phyloP scores from a whole-genome alignment of 441 rosid species.

The Brassica hybrid region DNA sequence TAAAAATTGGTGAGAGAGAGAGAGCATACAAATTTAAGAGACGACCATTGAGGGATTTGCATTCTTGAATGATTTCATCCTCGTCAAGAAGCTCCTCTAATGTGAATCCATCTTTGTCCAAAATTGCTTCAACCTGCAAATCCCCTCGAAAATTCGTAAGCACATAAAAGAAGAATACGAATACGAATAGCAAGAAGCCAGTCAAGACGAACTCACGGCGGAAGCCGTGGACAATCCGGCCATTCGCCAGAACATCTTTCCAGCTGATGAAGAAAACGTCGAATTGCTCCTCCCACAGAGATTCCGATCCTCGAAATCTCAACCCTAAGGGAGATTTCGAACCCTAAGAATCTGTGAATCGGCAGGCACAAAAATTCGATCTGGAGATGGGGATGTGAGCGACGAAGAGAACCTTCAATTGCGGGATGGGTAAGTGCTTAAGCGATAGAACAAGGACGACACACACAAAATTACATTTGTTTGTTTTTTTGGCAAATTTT shows the following conservation, averaged over 20 bases:
- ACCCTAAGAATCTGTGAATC: constrained; percentile 17
- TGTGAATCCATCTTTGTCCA: constrained; percentile 87
- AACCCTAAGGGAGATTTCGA: constrained; percentile 44
- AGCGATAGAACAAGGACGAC: no score
- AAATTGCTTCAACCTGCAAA: constrained; percentile 87
- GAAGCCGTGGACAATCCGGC: constrained; percentile 92
- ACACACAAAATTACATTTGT: background rate
- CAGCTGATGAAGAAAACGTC: constrained; percentile 23
- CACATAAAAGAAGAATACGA: constrained; percentile 3
- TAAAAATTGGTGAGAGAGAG: background rate
- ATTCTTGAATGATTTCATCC: constrained; percentile 97
- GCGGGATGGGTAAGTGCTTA: no score
- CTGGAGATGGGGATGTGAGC: constrained; percentile 32
- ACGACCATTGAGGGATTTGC: constrained; percentile 90
- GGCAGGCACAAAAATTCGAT: constrained; percentile 5
- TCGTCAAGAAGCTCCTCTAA: constrained; percentile 96
- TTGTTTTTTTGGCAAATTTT: no score
- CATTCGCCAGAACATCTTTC: constrained; percentile 94
- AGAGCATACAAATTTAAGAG: constrained; percentile 80
- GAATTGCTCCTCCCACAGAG: constrained; percentile 28
- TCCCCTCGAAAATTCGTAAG: background rate
- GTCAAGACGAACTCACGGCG: constrained; percentile 64
- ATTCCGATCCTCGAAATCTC: constrained; percentile 62
- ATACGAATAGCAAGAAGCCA: background rate
- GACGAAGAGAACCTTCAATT: no score